These are phyloP conservation scores for Xylariaceae sp. DNA, from an alignment of 2,329 filamentous ascomycete genomes.

Conservation along the genomic window DNA sequence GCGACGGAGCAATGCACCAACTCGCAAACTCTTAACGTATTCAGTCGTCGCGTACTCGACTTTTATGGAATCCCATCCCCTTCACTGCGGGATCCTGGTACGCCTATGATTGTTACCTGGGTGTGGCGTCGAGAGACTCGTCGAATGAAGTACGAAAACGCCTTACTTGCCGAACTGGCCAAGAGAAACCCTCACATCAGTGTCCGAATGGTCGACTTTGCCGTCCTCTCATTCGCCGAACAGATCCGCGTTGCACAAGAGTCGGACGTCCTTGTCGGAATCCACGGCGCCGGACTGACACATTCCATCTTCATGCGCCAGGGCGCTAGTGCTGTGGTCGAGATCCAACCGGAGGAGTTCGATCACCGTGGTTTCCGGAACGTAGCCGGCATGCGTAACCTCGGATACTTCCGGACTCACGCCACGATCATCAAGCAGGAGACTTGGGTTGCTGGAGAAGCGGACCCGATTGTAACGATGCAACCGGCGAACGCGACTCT, in stretches of 20 bases:
- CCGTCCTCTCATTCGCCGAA: constrained; percentile 33
- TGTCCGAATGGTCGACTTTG: constrained; percentile 36
- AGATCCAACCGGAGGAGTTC: constrained; percentile 37
- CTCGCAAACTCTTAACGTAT: constrained; percentile 32
- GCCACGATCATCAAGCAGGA: constrained; percentile 17
- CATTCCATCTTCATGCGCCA: constrained; percentile 38
- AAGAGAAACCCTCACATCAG: constrained; percentile 25
- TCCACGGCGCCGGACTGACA: constrained; percentile 41
- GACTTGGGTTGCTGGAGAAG: background rate
- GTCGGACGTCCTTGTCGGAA: constrained; percentile 40
- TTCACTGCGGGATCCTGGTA: constrained; percentile 3
- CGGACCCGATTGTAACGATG: background rate
- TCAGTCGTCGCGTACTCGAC: constrained; percentile 31
- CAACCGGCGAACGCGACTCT: background rate
- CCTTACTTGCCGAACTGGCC: constrained; percentile 27
- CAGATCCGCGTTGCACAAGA: constrained; percentile 34
- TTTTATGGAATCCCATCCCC: constrained; percentile 26
- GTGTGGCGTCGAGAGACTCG: constrained; percentile 33
- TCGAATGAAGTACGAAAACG: constrained; percentile 29
- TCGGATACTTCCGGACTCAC: constrained; percentile 37
- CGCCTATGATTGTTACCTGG: constrained; percentile 32
- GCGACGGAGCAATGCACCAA: constrained; percentile 30
- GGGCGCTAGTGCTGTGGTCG: constrained; percentile 34
- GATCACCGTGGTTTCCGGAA: constrained; percentile 39
- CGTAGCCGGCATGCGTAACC: constrained; percentile 35